Evolutionary conservation across 1,284 basidiomycete species (phyloP).

Genomic region (Cutaneotrichosporon cyanovorans): DNA sequence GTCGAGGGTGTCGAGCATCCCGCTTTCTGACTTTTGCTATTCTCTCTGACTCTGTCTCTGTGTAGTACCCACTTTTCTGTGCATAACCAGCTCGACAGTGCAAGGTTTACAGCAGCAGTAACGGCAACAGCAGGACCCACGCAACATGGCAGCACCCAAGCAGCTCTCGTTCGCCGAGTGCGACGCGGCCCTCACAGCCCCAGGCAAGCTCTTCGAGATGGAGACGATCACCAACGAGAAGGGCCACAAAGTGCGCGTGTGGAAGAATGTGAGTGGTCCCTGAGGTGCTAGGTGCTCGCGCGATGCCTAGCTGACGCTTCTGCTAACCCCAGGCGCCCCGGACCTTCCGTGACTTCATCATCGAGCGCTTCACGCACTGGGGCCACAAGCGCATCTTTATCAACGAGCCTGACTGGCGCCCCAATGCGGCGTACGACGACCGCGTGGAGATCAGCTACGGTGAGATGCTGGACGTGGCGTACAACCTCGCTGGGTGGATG

Average conservation of each 20-base stretch:
- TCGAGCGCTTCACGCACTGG: slow-evolving; percentile 18
- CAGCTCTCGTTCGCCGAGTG: slow-evolving; percentile 7
- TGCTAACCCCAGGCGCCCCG: slow-evolving; percentile 22
- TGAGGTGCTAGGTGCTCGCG: neutral
- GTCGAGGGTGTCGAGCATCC: too few species aligned
- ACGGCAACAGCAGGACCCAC: too few species aligned
- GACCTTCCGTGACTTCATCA: slow-evolving; percentile 32
- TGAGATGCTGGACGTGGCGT: slow-evolving; percentile 19
- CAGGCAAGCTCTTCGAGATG: slow-evolving; percentile 35
- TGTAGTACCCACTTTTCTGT: too few species aligned
- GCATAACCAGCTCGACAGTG: too few species aligned
- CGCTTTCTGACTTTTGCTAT: too few species aligned
- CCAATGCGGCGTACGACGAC: slow-evolving; percentile 4
- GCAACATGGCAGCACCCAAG: neutral
- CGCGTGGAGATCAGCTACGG: slow-evolving; percentile 24
- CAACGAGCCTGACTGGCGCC: slow-evolving; percentile 7
- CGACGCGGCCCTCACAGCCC: slow-evolving; percentile 10
- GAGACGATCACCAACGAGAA: slow-evolving; percentile 20
- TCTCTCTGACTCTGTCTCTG: too few species aligned
- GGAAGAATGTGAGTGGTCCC: slow-evolving; percentile 33
- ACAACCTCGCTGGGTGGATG: slow-evolving; percentile 30
- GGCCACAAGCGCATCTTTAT: slow-evolving; percentile 22
- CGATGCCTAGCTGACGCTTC: neutral
- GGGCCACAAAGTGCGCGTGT: slow-evolving; percentile 24
- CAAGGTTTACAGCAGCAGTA: too few species aligned